Conservation (phyloP, 306 rosid genomes). For the Notholithocarpus densiflorus region DNA sequence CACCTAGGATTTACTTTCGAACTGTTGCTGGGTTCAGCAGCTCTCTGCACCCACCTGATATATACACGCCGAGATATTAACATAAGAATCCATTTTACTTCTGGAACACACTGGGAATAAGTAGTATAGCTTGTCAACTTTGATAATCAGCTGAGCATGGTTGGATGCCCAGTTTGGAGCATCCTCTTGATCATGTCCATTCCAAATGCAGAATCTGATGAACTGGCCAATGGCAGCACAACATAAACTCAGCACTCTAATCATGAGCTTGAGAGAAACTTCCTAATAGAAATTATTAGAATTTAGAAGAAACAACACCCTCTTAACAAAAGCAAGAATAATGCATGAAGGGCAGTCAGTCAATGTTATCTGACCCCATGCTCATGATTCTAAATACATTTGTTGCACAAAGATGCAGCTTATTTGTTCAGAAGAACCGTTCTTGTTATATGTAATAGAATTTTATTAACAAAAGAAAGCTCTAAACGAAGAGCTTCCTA, state of each 20-base stretch:
- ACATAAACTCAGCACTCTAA: constrained; percentile 26
- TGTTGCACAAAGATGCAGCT: neutral
- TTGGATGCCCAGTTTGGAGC: constrained; percentile 96
- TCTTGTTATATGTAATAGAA: neutral
- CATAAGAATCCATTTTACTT: constrained; percentile 7
- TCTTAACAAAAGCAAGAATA: constrained; percentile 11
- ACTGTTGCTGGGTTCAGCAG: neutral
- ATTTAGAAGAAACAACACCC: constrained; percentile 1
- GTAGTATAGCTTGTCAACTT: constrained; percentile 8
- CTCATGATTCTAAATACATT: neutral
- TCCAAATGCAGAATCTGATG: constrained; percentile 96
- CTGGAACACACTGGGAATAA: neutral
- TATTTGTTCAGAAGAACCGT: neutral
- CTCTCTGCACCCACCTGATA: neutral
- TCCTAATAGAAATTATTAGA: neutral
- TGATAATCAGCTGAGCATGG: constrained; percentile 79
- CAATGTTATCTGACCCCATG: constrained; percentile 18
- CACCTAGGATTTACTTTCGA: neutral
- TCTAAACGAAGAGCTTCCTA: no score
- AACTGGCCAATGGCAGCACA: constrained; percentile 54
- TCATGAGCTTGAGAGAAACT: constrained; percentile 27
- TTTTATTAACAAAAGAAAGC: no score
- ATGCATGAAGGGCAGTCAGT: constrained; percentile 1
- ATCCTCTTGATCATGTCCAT: constrained; percentile 98
- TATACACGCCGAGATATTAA: neutral